A percentile compares a stretch with the other conserved stretches of the same genome.
Evolutionary conservation across 805 yeast genomes (phyloP).

Genomic region (Cephaloascus fragrans): DNA sequence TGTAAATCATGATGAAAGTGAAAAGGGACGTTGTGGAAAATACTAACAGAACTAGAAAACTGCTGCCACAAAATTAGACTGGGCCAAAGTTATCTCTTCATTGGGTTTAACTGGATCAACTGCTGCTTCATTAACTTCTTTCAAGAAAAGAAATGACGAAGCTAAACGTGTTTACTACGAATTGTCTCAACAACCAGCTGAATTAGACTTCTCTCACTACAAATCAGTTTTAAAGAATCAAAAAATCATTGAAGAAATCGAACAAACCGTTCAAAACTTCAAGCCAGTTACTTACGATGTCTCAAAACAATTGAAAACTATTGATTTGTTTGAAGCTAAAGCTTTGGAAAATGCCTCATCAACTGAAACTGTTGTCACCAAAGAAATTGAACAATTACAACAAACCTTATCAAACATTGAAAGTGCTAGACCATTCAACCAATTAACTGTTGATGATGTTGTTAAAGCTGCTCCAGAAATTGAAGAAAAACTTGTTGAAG

Average conservation of each 20-base stretch:
- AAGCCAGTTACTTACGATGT: constrained; percentile 81
- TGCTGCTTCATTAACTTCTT: constrained; percentile 76
- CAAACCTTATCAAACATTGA: constrained; percentile 90
- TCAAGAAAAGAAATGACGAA: constrained; percentile 98
- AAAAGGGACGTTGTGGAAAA: neutral
- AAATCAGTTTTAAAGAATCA: constrained; percentile 73
- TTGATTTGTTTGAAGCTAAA: constrained; percentile 88
- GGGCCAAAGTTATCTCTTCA: constrained; percentile 84
- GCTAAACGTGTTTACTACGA: constrained; percentile 77
- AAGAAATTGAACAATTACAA: constrained; percentile 78
- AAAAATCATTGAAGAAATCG: constrained; percentile 70
- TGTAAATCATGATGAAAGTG: neutral
- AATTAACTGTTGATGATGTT: constrained; percentile 92
- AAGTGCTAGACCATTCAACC: constrained; percentile 95
- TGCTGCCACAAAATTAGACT: constrained; percentile 83
- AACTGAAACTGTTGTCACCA: constrained; percentile 81
- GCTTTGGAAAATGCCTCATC: constrained; percentile 92
- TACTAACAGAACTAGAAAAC: constrained; percentile 25
- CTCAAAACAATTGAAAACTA: constrained; percentile 81
- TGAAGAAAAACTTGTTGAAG: constrained; percentile 88
- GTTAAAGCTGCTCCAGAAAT: constrained; percentile 95
- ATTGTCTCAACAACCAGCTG: constrained; percentile 61
- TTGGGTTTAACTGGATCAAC: constrained; percentile 91
- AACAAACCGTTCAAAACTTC: constrained; percentile 65
- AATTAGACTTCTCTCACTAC: constrained; percentile 77